Base-by-base conservation (phyloP, 495 filamentous ascomycete species). In the Aspergillus taichungensis region DNA sequence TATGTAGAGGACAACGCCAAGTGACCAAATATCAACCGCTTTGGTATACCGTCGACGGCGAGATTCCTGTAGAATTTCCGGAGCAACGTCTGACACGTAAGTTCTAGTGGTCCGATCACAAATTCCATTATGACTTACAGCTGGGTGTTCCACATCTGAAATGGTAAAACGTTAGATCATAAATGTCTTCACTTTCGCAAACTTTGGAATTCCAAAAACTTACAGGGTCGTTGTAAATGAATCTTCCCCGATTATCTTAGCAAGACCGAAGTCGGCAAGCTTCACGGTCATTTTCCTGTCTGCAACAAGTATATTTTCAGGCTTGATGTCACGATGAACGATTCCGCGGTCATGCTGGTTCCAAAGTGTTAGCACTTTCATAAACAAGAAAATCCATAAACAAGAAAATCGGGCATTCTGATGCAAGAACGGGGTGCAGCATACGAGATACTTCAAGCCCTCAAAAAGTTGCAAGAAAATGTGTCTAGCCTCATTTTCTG, bases 1-100 rank as follows among this genome's bases (percentile, higher is more conserved):
- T 52, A 99, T 97, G 64, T 99, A 99, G 13, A 99, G 77, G n/a
- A 97, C 94, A 8, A 99, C 94, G 9, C 94, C 94, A 11, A 97
- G 77, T 0, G 89, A 94, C 94, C 94, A 99, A 41, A 97, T 74
- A 63, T 99, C 94, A 24, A 97, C 94, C 10, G 91, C 90, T 51
- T 88, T 88, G 31, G 88, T 94, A 63, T 99, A 99, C 57, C 83
- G 84, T 38, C 94, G 82, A 38, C 85, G 76, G 47, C 75, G 78
- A 14, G 73, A 76, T 45, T 85, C 83, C 52, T 88, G 80, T 8
- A 99, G 68, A 43, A 99, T 96, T 57, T 99, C 94, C 2, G 94
- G 94, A 0, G 94, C 94, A 51, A 97, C 94, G 62, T 98, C 86
- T 81, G 51, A n/a, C 51, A 31, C 44, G 49, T 63, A 40, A 64